Evolutionary conservation across 306 rosid species (phyloP).

Genomic region (Prunus persica): DNA sequence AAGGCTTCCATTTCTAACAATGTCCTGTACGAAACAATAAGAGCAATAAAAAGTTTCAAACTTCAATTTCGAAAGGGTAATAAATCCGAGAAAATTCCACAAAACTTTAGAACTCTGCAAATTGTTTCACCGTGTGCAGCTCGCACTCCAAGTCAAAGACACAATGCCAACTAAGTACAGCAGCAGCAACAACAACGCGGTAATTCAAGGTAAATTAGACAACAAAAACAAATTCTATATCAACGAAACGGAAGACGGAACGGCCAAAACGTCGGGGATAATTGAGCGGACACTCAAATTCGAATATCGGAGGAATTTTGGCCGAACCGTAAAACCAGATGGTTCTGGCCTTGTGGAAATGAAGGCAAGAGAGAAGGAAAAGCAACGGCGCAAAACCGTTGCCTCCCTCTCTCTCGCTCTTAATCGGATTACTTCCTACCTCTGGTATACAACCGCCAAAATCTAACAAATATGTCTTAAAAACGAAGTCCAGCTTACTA

Average conservation of each 20-base stretch:
- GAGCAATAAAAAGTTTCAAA: no score
- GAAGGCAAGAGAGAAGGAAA: constrained; percentile 19
- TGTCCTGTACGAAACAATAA: no score
- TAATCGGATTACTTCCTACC: constrained; percentile 28
- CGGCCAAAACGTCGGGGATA: not conserved
- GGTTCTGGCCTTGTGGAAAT: constrained; percentile 12
- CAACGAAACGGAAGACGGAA: not conserved
- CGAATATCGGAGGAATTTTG: not conserved
- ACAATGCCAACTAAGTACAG: not conserved
- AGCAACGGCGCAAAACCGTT: constrained; percentile 28
- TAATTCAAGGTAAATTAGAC: not conserved
- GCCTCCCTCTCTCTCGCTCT: constrained; percentile 15
- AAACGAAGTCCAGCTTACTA: not conserved
- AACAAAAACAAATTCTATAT: not conserved
- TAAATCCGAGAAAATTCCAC: not conserved
- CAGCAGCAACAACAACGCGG: not conserved
- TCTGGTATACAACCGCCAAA: constrained; percentile 33
- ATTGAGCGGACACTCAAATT: not conserved
- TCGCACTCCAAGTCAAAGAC: not conserved
- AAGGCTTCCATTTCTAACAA: no score
- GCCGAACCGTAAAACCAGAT: constrained; percentile 19
- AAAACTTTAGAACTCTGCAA: not conserved
- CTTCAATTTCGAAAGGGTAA: not conserved
- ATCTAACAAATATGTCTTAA: not conserved
- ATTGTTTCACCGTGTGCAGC: not conserved